Percentiles rank a stretch among this genome's conserved stretches.
Conservation (phyloP, 1,139 yeast species). For the Saccharomyces hybrid region DNA sequence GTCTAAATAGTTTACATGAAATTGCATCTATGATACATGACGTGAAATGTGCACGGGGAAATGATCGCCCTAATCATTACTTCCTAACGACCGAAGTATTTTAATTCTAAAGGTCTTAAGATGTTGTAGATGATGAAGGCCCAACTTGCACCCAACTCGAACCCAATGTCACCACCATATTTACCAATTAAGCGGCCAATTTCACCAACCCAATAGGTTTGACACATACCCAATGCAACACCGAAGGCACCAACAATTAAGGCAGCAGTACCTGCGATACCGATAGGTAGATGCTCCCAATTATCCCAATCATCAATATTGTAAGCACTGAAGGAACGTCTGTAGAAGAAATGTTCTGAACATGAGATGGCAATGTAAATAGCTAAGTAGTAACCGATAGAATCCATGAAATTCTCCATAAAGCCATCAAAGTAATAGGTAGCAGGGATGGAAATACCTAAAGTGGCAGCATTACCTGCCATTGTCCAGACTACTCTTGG, state of each 20-base stretch:
- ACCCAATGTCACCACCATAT: conserved; percentile 79
- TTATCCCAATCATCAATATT: conserved; percentile 55
- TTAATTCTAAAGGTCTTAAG: conserved; percentile 61
- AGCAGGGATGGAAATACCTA: conserved; percentile 85
- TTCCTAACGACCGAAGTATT: conserved; percentile 35
- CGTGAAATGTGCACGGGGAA: not conserved
- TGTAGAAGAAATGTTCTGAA: conserved; percentile 74
- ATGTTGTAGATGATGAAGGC: conserved; percentile 55
- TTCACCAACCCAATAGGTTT: conserved; percentile 73
- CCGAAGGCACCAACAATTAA: conserved; percentile 82
- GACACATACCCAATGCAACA: conserved; percentile 77
- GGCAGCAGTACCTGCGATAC: conserved; percentile 67
- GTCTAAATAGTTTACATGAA: not conserved
- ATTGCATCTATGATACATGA: not conserved
- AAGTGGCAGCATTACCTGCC: conserved; percentile 61
- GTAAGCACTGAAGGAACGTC: conserved; percentile 47
- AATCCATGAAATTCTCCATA: conserved; percentile 78
- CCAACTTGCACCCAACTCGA: conserved; percentile 66
- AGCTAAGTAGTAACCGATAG: conserved; percentile 85
- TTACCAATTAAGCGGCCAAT: conserved; percentile 54
- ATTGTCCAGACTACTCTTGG: conserved; percentile 82
- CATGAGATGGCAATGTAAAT: conserved; percentile 66
- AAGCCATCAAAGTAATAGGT: conserved; percentile 63
- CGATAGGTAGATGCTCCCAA: conserved; percentile 54
- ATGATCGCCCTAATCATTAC: not conserved